Conservation (phyloP, 768 basidiomycete species). For the Phanerochaete carnosa region DNA sequence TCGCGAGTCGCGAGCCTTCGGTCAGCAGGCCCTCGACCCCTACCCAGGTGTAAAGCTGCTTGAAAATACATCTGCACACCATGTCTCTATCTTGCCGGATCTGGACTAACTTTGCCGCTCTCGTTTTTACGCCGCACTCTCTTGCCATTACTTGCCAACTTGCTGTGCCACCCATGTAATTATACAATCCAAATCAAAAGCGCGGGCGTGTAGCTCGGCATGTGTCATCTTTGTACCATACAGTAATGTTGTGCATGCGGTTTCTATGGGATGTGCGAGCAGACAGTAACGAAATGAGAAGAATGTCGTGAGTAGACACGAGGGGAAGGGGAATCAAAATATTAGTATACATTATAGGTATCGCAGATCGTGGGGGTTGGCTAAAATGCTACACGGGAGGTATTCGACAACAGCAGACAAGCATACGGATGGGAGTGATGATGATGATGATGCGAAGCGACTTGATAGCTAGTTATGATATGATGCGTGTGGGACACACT, state of each 20-base stretch:
- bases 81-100: not conserved
- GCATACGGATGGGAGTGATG: not conserved
- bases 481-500: not conserved
- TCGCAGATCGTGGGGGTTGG: conserved; percentile 1
- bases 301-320: not conserved
- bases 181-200: not conserved
- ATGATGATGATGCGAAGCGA: conserved; percentile 1
- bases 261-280: not conserved
- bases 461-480: not conserved
- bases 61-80: not conserved
- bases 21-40: conserved; percentile 13
- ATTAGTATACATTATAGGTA: conserved; percentile 12
- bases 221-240: not conserved
- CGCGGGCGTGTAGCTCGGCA: not conserved
- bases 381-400: conserved; percentile 6
- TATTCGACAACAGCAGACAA: conserved; percentile 8
- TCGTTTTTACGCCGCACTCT: not conserved
- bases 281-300: not conserved
- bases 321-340: not conserved
- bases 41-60: not conserved
- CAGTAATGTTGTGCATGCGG: not conserved
- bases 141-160: not conserved
- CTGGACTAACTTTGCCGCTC: not conserved
- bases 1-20: conserved; percentile 7
- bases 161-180: conserved; percentile 1